Conservation (phyloP, 805 yeast genomes). For the Debaryomyces maramus region DNA sequence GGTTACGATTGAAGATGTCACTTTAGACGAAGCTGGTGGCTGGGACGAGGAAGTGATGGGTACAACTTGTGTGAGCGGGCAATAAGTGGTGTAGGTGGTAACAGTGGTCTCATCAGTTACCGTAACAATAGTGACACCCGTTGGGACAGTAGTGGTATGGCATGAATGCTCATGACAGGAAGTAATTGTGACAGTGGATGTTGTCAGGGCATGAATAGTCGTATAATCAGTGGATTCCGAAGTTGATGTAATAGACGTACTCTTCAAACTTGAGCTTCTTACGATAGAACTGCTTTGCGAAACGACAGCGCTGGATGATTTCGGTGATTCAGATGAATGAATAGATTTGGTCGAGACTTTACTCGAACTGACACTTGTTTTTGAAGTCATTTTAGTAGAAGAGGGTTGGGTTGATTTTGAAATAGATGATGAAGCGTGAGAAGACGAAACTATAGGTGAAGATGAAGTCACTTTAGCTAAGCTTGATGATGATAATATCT, state of each 20-base stretch:
- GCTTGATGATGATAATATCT: not conserved
- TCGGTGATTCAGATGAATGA: not conserved
- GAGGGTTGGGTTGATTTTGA: not conserved
- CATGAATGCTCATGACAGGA: constrained; percentile 8
- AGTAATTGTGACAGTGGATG: constrained; percentile 11
- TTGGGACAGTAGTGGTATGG: constrained; percentile 19
- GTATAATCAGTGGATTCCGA: constrained; percentile 1
- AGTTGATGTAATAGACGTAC: not conserved
- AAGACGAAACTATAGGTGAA: not conserved
- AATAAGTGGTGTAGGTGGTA: constrained; percentile 17
- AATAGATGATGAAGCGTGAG: not conserved
- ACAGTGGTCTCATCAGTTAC: constrained; percentile 7
- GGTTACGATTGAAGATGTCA: not conserved
- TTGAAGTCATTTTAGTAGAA: not conserved
- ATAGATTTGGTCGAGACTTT: not conserved
- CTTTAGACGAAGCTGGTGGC: not conserved
- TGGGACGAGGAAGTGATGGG: not conserved
- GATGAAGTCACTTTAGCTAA: not conserved
- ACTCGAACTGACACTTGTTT: not conserved
- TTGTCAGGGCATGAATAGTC: constrained; percentile 19
- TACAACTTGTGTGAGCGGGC: constrained; percentile 13
- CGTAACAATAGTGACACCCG: constrained; percentile 22
- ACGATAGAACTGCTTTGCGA: not conserved
- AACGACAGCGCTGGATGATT: not conserved
- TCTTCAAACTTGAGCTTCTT: not conserved